A percentile compares a stretch with the other conserved stretches of the same genome.
These are phyloP conservation scores for Linnemannia exigua DNA, from an alignment of 192 early-diverging fungal species.

Conservation along the genomic window DNA sequence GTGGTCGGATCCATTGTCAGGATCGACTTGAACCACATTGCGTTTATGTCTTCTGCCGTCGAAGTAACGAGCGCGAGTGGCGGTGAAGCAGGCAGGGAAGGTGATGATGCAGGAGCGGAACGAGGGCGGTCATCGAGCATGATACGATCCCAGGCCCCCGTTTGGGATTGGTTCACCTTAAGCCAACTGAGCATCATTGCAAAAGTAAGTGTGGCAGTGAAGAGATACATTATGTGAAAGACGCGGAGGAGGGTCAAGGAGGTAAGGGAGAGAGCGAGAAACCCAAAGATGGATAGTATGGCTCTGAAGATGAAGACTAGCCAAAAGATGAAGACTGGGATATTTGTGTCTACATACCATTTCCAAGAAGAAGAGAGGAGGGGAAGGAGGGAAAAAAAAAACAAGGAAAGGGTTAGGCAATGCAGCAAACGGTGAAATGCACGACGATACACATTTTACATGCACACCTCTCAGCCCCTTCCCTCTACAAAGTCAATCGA, in stretches of 20 bases:
- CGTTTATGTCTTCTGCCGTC: too few relatives aligned
- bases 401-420: too few relatives aligned
- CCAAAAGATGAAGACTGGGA: not conserved
- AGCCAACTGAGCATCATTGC: not conserved
- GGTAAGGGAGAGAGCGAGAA: not conserved
- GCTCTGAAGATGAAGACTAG: not conserved
- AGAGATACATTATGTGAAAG: not conserved
- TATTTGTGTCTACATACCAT: not conserved
- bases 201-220: not conserved
- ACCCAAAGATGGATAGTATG: not conserved
- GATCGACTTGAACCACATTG: not conserved
- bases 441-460: too few relatives aligned
- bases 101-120: too few relatives aligned
- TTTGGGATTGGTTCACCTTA: not conserved
- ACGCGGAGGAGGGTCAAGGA: not conserved
- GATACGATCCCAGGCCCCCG: not conserved
- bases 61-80: too few relatives aligned
- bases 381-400: too few relatives aligned
- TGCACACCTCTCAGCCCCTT: too few relatives aligned
- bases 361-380: not conserved
- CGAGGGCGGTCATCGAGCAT: not conserved
- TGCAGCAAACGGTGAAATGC: too few relatives aligned
- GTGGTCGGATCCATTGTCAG: not conserved
- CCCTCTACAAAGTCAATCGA: too few relatives aligned
- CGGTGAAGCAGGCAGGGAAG: not conserved